Percentiles rank a stretch among this genome's conserved stretches.
Evolutionary conservation across 208 protist genomes (phyloP).

Genomic region (Trypanosoma caninum): DNA sequence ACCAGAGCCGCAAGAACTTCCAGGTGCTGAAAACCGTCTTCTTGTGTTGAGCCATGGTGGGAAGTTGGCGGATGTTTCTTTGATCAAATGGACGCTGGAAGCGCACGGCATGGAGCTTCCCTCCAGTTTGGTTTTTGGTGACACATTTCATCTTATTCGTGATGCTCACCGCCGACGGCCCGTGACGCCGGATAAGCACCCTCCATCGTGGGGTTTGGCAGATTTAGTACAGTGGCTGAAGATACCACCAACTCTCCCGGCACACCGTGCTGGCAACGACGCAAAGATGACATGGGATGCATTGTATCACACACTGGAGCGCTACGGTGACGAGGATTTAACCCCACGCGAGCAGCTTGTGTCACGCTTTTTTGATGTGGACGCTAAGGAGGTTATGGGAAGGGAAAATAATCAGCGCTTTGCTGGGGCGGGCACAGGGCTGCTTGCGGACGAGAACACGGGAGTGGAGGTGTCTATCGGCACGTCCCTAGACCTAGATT

Average conservation of each 20-base stretch:
- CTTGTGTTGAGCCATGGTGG: constrained; percentile 85
- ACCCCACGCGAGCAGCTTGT: constrained; percentile 87
- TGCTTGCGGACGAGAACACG: constrained; percentile 5
- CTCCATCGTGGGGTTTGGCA: constrained; percentile 75
- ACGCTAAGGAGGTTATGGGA: constrained; percentile 64
- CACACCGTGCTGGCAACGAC: constrained; percentile 84
- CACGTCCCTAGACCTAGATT: too few relatives aligned
- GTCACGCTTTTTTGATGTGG: constrained; percentile 82
- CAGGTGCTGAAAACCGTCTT: constrained; percentile 55
- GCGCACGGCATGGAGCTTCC: constrained; percentile 63
- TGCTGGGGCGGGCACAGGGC: not conserved
- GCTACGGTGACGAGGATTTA: constrained; percentile 86
- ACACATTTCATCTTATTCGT: constrained; percentile 86
- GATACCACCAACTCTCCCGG: constrained; percentile 61
- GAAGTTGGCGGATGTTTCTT: constrained; percentile 83
- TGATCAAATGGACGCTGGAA: constrained; percentile 85
- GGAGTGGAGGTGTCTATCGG: constrained; percentile 8
- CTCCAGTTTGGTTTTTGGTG: constrained; percentile 71
- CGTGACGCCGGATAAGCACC: constrained; percentile 87
- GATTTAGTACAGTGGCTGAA: constrained; percentile 88
- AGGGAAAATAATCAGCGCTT: constrained; percentile 6
- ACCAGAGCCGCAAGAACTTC: constrained; percentile 64
- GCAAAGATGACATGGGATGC: constrained; percentile 90
- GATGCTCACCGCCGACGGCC: constrained; percentile 83
- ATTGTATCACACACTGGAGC: constrained; percentile 81